Percentiles rank a stretch among this genome's conserved stretches.
Evolutionary conservation across 2,329 filamentous ascomycete species (phyloP).

Genomic region (Neofusicoccum sp.): DNA sequence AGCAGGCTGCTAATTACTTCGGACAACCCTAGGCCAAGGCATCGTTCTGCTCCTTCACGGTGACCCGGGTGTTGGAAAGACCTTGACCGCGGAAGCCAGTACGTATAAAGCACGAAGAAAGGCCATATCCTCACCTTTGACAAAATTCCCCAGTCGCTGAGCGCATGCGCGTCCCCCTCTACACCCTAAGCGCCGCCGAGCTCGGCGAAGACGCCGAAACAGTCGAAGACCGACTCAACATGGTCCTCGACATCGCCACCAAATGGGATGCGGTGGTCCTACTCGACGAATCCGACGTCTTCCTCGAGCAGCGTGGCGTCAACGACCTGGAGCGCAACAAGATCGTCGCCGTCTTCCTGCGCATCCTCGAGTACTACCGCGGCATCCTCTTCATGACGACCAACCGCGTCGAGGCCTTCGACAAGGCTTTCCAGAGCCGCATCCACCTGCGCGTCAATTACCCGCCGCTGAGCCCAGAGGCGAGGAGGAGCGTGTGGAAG

Average conservation of each 20-base stretch:
- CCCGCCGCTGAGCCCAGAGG: background rate
- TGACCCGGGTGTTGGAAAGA: constrained; percentile 16
- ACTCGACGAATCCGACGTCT: constrained; percentile 59
- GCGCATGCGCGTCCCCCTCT: constrained; percentile 46
- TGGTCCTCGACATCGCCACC: constrained; percentile 52
- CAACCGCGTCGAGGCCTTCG: constrained; percentile 28
- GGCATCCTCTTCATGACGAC: constrained; percentile 37
- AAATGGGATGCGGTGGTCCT: constrained; percentile 57
- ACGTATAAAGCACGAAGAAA: background rate
- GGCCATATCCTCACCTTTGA: background rate
- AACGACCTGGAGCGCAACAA: constrained; percentile 55
- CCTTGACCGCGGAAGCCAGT: constrained; percentile 16
- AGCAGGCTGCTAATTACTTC: background rate
- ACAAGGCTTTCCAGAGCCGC: constrained; percentile 28
- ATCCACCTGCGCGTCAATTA: constrained; percentile 28
- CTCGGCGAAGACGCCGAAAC: constrained; percentile 49
- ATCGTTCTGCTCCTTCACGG: constrained; percentile 20
- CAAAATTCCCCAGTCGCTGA: constrained; percentile 30
- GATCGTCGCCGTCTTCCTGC: constrained; percentile 31
- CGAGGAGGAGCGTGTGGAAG: constrained; percentile 3
- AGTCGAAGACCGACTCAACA: constrained; percentile 52
- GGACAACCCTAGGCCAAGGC: background rate
- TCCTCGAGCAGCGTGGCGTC: constrained; percentile 52
- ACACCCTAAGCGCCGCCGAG: constrained; percentile 52
- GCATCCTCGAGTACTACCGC: constrained; percentile 19